A percentile compares a stretch with the other conserved stretches of the same genome.
Conservation (phyloP, 2,329 filamentous ascomycete genomes). For the Aureobasidium sp. region DNA sequence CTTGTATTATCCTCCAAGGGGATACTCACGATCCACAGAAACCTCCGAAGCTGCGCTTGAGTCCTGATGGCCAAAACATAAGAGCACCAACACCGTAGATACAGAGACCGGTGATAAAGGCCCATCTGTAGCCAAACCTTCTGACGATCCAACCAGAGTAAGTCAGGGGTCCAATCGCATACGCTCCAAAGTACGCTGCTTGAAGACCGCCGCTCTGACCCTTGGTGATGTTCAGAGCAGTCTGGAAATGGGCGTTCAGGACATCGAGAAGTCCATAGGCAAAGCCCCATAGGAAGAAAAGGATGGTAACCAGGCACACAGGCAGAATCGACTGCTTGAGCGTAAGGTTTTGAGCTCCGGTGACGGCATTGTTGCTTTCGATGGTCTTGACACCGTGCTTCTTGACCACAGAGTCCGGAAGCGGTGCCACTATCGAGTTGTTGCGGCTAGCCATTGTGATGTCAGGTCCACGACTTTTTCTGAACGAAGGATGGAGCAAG, state of each 20-base stretch:
- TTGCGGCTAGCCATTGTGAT: conserved; percentile 6
- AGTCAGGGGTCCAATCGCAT: conserved; percentile 43
- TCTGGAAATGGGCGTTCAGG: conserved; percentile 44
- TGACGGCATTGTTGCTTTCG: conserved; percentile 11
- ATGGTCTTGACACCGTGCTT: conserved; percentile 9
- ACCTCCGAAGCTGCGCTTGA: conserved; percentile 51
- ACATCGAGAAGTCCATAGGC: conserved; percentile 53
- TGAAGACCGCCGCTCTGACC: conserved; percentile 41
- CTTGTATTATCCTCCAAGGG: not conserved
- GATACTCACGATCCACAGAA: conserved; percentile 42
- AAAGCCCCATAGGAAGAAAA: conserved; percentile 60
- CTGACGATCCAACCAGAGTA: conserved; percentile 43
- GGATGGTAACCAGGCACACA: conserved; percentile 56
- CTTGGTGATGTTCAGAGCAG: conserved; percentile 37
- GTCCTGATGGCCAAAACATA: conserved; percentile 52
- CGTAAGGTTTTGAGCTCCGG: conserved; percentile 38
- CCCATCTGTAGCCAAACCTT: conserved; percentile 42
- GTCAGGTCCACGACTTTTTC: not conserved
- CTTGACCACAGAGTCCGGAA: conserved; percentile 1
- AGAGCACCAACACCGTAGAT: conserved; percentile 52
- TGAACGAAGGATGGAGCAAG: not conserved
- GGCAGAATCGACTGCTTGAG: conserved; percentile 61
- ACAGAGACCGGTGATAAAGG: conserved; percentile 46
- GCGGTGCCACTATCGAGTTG: conserved; percentile 7
- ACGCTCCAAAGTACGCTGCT: conserved; percentile 45